These are phyloP conservation scores for Pascua sp. DNA, from an alignment of 1,284 basidiomycete species.

Conservation along the genomic window DNA sequence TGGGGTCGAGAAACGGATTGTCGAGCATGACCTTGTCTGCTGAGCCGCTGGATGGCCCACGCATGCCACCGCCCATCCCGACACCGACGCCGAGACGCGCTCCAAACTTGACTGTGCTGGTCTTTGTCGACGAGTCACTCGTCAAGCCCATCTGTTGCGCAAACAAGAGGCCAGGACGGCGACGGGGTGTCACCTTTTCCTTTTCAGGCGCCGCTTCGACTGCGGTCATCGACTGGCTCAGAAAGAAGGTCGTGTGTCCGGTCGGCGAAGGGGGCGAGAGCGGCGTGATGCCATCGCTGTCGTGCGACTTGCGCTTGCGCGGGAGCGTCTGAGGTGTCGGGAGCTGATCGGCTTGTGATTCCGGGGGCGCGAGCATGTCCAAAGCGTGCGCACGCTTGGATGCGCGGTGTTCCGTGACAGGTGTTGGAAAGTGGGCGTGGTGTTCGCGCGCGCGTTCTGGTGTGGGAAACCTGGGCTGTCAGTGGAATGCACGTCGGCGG, in stretches of 20 bases:
- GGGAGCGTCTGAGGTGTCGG: conserved; percentile 59
- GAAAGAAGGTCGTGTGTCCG: conserved; percentile 39
- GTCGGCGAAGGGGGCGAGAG: conserved; percentile 27
- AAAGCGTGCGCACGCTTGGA: conserved; percentile 9
- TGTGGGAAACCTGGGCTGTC: conserved; percentile 10
- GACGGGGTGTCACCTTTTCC: conserved; percentile 8
- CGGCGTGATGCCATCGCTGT: neutral
- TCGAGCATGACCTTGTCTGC: conserved; percentile 28
- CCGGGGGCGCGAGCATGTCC: neutral
- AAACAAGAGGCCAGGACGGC: conserved; percentile 41
- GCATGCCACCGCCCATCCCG: conserved; percentile 38
- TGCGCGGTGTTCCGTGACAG: conserved; percentile 34
- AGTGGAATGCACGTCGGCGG: neutral
- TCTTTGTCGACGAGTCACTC: neutral
- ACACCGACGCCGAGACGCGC: conserved; percentile 34
- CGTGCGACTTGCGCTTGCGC: conserved; percentile 24
- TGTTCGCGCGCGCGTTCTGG: conserved; percentile 8
- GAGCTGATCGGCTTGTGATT: conserved; percentile 22
- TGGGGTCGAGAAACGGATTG: conserved; percentile 7
- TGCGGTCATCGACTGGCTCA: conserved; percentile 7
- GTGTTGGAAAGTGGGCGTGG: conserved; percentile 34
- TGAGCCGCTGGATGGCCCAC: conserved; percentile 18
- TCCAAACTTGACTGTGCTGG: conserved; percentile 15
- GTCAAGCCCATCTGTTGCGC: conserved; percentile 44
- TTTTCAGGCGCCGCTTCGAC: conserved; percentile 8